Conservation (phyloP, 1,284 basidiomycete species). For the Marasmius tenuissimus region DNA sequence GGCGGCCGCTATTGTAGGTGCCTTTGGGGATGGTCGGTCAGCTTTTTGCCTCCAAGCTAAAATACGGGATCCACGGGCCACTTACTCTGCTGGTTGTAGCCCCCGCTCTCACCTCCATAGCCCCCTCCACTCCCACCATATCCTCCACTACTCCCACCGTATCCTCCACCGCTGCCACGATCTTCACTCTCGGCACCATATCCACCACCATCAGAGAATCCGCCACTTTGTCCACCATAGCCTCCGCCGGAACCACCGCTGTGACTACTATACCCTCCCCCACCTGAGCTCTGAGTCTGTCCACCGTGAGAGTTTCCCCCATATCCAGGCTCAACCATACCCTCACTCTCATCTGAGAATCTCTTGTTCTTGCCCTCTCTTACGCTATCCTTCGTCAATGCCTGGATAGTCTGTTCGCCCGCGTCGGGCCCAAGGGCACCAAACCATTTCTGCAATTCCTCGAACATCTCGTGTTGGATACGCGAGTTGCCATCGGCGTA, state of each 20-base stretch:
- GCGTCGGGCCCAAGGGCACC: constrained; percentile 48
- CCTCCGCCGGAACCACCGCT: background rate
- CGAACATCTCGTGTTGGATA: constrained; percentile 69
- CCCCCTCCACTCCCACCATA: background rate
- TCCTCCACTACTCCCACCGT: background rate
- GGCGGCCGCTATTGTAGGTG: background rate
- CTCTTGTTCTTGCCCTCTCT: constrained; percentile 38
- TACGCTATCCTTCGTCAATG: constrained; percentile 52
- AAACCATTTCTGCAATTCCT: constrained; percentile 59
- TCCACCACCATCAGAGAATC: background rate
- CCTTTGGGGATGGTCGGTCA: background rate
- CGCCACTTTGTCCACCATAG: background rate
- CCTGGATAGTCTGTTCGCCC: constrained; percentile 37
- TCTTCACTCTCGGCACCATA: background rate
- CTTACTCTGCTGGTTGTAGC: background rate
- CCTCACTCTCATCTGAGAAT: constrained; percentile 31
- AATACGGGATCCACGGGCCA: background rate
- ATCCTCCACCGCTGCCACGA: background rate
- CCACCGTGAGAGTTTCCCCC: constrained; percentile 23
- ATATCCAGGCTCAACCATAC: constrained; percentile 36
- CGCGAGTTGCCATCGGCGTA: constrained; percentile 54
- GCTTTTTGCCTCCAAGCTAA: too few species aligned
- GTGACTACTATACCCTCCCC: constrained; percentile 2
- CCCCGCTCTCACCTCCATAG: background rate
- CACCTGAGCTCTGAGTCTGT: background rate